Evolutionary conservation across 2,329 filamentous ascomycete genomes (phyloP).

Genomic region (Gyromitra esculenta): DNA sequence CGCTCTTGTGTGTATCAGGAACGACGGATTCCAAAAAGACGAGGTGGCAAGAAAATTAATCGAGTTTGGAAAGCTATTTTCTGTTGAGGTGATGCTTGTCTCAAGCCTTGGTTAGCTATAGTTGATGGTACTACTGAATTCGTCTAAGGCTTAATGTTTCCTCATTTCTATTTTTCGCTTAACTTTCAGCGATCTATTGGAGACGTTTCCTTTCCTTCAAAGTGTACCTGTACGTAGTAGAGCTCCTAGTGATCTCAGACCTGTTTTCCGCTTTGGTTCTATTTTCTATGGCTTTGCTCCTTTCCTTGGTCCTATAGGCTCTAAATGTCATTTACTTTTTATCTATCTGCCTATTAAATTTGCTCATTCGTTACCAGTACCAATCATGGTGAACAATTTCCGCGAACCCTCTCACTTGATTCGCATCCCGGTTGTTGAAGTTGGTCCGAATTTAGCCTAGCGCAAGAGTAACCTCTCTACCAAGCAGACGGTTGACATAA

Average conservation of each 20-base stretch:
- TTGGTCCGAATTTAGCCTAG: background rate
- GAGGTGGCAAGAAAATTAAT: conserved; percentile 46
- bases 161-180: background rate
- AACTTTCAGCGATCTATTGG: background rate
- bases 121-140: background rate
- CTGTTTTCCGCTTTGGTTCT: background rate
- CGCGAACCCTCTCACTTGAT: background rate
- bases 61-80: conserved; percentile 49
- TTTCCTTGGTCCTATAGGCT: too few species aligned
- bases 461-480: background rate
- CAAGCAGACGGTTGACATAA: background rate
- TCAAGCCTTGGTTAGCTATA: conserved; percentile 35
- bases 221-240: background rate
- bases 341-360: background rate
- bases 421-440: background rate
- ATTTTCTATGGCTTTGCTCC: background rate
- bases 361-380: background rate
- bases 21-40: conserved; percentile 41
- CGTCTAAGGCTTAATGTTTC: background rate
- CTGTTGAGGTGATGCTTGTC: conserved; percentile 47
- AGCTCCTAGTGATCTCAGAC: background rate
- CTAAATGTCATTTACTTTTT: background rate
- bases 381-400: background rate
- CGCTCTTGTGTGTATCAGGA: conserved; percentile 40
- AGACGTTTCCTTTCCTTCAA: background rate